Base-by-base conservation (phyloP, 108 stramenopile species). In the Schizochytrium sp. region DNA sequence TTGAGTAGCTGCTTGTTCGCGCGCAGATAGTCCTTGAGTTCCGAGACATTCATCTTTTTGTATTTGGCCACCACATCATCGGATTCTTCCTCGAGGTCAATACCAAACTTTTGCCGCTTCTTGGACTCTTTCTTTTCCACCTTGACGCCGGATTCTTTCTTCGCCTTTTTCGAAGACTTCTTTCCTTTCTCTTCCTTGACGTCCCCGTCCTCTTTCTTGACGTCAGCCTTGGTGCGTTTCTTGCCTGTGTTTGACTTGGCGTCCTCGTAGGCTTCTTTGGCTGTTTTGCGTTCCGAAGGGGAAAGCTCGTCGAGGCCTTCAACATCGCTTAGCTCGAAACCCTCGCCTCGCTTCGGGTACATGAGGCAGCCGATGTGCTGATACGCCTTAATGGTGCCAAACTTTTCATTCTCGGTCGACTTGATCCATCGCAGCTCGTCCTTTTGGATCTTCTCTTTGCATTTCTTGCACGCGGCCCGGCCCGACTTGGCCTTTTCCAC, bases 401-500 rank as follows among this genome's bases (percentile, higher is more conserved):
- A 53, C 25, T 83, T 53, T 53, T 47, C 48, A 83, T 53, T 83
- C 76, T 83, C 76, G 23, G 51, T 53, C 43, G 51, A 45, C 76
- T 83, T 83, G 45, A 53, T 28, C 76, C 76, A 83, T 47, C 95
- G 93, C 8, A 95, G 72, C 16, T 93, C 94, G 45, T 87, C 95
- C 90, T 94, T 94, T 53, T 57, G 88, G 60, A 96, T 96, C 34
- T 58, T 87, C 90, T 94, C 95, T 89, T 95, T 96, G 93, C 95
- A 96, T 34, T 91, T 93, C 57, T 94, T 94, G 91, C 96, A 96
- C 55, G 91, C 94, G 87, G 93, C 58, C 4, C 95, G 92, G 63
- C 90, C 94, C 16, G 91, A 90, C 83, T 95, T 95, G 89, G 96
- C 94, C 41, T 87, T n/a, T 89, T 95, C 90, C 28, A 94, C 87